A percentile compares a stretch with the other conserved stretches of the same genome.
Evolutionary conservation across 306 rosid species (phyloP).

Genomic region (Quercus bicolor): DNA sequence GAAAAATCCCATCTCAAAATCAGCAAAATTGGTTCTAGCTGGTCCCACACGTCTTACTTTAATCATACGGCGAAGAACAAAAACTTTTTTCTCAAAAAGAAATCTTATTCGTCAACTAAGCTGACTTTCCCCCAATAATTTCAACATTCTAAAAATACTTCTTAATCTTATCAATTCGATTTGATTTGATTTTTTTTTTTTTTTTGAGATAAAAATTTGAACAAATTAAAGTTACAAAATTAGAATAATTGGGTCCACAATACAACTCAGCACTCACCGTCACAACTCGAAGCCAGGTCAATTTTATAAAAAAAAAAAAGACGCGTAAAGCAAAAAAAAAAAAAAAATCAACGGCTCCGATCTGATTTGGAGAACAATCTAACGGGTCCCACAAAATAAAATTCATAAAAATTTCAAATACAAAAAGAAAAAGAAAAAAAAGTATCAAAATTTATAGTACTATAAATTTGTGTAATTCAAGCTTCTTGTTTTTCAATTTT

Average conservation of each 20-base stretch:
- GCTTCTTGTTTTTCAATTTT: constrained; percentile 9
- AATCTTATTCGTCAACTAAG: neutral
- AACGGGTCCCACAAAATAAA: neutral
- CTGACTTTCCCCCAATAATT: neutral
- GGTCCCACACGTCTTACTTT: neutral
- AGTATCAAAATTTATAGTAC: too few species aligned
- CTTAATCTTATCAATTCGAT: neutral
- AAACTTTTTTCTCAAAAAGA: neutral
- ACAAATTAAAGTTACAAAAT: neutral
- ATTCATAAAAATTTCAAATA: neutral
- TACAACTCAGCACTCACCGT: neutral
- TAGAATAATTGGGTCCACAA: neutral
- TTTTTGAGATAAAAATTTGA: too few species aligned
- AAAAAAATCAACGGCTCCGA: neutral
- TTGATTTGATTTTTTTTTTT: too few species aligned
- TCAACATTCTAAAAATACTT: too few species aligned
- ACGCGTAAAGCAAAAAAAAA: too few species aligned
- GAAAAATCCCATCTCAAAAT: neutral
- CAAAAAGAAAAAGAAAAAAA: neutral
- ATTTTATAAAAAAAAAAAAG: neutral
- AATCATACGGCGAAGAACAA: too few species aligned
- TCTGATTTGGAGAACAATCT: neutral
- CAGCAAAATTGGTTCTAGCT: neutral
- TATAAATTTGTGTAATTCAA: neutral
- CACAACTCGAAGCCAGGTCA: neutral